Conservation (phyloP, 805 yeast species). For the Clavispora vitiphila region DNA sequence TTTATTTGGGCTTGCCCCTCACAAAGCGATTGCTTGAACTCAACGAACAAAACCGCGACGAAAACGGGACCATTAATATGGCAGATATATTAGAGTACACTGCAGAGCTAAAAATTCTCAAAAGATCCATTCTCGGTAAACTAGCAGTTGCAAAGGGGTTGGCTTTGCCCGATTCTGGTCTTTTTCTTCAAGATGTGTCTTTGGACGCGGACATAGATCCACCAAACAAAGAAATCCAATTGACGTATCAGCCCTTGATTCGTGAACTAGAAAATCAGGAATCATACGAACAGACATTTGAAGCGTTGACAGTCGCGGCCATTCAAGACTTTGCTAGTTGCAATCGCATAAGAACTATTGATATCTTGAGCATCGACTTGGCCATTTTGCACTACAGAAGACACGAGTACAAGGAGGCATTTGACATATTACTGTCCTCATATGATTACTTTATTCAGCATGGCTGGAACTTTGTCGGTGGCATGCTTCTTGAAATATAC, state of each 20-base stretch:
- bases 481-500: slow-evolving; percentile 59
- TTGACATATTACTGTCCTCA: slow-evolving; percentile 59
- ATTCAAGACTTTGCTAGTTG: slow-evolving; percentile 49
- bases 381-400: slow-evolving; percentile 63
- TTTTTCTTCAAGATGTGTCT: slow-evolving; percentile 6
- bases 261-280: slow-evolving; percentile 12
- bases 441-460: slow-evolving; percentile 61
- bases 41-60: slow-evolving; percentile 8
- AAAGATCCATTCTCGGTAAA: slow-evolving; percentile 30
- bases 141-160: slow-evolving; percentile 9
- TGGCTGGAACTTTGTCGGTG: slow-evolving; percentile 74
- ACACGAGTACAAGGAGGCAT: slow-evolving; percentile 55
- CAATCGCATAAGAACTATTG: slow-evolving; percentile 59
- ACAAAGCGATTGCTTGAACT: slow-evolving; percentile 22
- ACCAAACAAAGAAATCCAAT: background rate
- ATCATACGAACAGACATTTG: slow-evolving; percentile 29
- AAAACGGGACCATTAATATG: slow-evolving; percentile 11
- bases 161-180: slow-evolving; percentile 20
- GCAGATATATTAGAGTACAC: slow-evolving; percentile 32
- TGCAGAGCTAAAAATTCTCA: slow-evolving; percentile 47
- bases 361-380: slow-evolving; percentile 70
- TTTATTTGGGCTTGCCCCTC: slow-evolving; percentile 27
- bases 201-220: slow-evolving; percentile 2
- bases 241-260: slow-evolving; percentile 15
- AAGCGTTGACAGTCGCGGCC: slow-evolving; percentile 51